A percentile compares a stretch with the other conserved stretches of the same genome.
Evolutionary conservation across 345 rosid genomes (phyloP).

Genomic region (Pistacia integerrima): DNA sequence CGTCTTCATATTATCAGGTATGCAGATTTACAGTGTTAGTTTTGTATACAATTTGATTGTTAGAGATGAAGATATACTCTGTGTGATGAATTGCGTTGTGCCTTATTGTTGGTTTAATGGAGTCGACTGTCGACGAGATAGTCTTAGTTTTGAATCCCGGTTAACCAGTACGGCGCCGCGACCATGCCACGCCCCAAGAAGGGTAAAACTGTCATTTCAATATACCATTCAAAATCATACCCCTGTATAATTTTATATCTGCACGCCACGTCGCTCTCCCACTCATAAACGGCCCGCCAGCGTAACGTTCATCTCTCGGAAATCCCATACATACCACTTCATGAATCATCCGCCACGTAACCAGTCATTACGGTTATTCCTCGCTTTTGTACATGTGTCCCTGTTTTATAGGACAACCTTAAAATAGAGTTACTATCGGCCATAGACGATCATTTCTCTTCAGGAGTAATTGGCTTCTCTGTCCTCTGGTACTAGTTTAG

Average conservation of each 20-base stretch:
- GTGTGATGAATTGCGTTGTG: no score
- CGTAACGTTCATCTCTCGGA: background rate
- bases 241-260: background rate
- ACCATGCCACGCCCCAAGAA: background rate
- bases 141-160: no score
- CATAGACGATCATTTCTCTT: background rate
- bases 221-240: background rate
- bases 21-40: no score
- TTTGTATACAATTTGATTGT: no score
- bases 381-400: background rate
- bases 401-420: background rate
- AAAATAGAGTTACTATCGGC: background rate
- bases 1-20: no score
- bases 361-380: background rate
- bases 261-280: background rate
- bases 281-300: background rate
- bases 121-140: no score
- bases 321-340: background rate
- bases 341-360: background rate
- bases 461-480: background rate
- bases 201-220: background rate
- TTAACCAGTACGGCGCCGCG: no score
- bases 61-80: no score
- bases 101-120: no score
- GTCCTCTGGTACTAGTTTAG: background rate